Conservation (phyloP, 306 rosid genomes). For the Oemleria cerasiformis region DNA sequence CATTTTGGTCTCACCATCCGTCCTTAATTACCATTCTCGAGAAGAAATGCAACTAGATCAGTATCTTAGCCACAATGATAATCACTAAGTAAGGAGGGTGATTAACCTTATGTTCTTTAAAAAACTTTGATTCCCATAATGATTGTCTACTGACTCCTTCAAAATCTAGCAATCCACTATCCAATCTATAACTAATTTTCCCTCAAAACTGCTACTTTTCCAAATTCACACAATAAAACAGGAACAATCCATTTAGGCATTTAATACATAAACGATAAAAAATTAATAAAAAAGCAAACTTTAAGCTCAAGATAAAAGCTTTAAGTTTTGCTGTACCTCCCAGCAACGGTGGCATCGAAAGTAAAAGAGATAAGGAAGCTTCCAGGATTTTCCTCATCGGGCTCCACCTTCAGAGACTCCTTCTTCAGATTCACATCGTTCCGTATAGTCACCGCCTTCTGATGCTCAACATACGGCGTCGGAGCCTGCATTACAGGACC, state of each 20-base stretch:
- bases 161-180: not conserved
- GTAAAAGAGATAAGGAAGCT: constrained; percentile 65
- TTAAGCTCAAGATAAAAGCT: not conserved
- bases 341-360: constrained; percentile 83
- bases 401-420: constrained; percentile 71
- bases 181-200: not conserved
- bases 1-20: not conserved
- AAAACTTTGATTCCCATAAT: not conserved
- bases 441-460: constrained; percentile 86
- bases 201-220: not conserved
- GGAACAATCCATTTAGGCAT: not conserved
- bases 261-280: not conserved
- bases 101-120: not conserved
- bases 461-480: constrained; percentile 75
- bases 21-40: not conserved
- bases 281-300: not conserved
- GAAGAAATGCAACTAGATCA: not conserved
- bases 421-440: constrained; percentile 90
- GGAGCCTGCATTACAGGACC: constrained; percentile 48
- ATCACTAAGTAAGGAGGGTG: not conserved
- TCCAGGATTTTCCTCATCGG: constrained; percentile 73
- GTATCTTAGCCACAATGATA: not conserved
- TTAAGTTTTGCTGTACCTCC: constrained; percentile 45
- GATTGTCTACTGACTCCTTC: not conserved
- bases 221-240: not conserved